Evolutionary conservation across 805 yeast genomes (phyloP).

Genomic region (Wickerhamomyces rabaulensis): DNA sequence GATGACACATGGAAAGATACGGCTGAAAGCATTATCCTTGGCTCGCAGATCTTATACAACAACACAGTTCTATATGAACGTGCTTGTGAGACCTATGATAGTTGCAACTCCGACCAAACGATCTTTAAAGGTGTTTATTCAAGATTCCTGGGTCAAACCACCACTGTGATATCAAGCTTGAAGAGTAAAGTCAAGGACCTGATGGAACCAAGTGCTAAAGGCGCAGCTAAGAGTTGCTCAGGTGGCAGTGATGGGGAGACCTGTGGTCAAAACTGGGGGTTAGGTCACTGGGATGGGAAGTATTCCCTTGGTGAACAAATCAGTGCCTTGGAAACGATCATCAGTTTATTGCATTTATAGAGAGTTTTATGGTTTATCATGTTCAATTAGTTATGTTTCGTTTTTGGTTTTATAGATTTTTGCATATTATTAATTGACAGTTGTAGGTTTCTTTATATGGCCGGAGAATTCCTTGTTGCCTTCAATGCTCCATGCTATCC

Average conservation of each 20-base stretch:
- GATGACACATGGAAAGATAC: conserved; percentile 50
- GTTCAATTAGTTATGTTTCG: not conserved
- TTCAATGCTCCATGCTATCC: too few species aligned
- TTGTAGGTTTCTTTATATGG: too few species aligned
- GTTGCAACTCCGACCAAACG: conserved; percentile 82
- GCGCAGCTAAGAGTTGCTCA: conserved; percentile 77
- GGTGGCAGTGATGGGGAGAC: conserved; percentile 86
- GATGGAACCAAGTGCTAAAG: conserved; percentile 49
- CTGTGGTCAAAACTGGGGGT: conserved; percentile 81
- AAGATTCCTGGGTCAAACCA: conserved; percentile 68
- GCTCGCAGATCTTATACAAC: conserved; percentile 31
- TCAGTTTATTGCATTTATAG: conserved; percentile 25
- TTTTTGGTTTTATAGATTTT: not conserved
- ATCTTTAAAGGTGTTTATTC: conserved; percentile 83
- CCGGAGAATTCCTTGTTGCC: too few species aligned
- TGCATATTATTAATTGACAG: too few species aligned
- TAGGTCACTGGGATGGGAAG: conserved; percentile 61
- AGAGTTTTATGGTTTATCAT: not conserved
- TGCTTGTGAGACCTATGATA: conserved; percentile 64
- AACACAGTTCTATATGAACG: conserved; percentile 67
- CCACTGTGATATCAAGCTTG: conserved; percentile 58
- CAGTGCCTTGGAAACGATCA: conserved; percentile 67
- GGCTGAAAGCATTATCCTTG: conserved; percentile 14
- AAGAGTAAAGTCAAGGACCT: conserved; percentile 27
- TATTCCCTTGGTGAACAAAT: conserved; percentile 90